These are phyloP conservation scores for Camellia japonica DNA, from an alignment of 148 eudicot species.

Conservation along the genomic window DNA sequence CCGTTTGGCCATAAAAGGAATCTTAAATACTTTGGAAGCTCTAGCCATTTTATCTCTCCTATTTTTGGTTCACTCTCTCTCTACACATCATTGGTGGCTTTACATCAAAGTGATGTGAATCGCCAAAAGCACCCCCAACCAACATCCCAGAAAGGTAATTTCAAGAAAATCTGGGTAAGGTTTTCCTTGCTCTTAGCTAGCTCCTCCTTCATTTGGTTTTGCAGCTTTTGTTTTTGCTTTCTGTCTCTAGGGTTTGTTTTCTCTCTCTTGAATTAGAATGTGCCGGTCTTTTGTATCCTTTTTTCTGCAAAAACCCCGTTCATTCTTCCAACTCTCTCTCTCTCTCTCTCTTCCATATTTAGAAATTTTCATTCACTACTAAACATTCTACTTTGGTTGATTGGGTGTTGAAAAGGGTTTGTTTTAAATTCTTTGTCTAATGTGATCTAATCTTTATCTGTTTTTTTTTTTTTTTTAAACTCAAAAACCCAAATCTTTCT, in stretches of 20 bases:
- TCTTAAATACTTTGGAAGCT: neutral
- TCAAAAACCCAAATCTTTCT: too few species aligned
- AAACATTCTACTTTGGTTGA: too few species aligned
- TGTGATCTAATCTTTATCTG: too few species aligned
- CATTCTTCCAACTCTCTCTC: neutral
- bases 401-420: neutral
- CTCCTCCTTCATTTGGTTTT: neutral
- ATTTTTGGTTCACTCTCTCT: neutral
- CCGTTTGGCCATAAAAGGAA: constrained; percentile 16
- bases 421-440: too few species aligned
- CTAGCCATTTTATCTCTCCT: neutral
- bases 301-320: neutral
- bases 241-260: constrained; percentile 11
- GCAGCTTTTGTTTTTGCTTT: neutral
- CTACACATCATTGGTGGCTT: constrained; percentile 18
- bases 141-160: neutral
- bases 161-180: neutral
- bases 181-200: neutral
- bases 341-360: neutral
- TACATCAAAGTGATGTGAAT: constrained; percentile 2
- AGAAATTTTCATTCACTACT: neutral
- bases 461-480: too few species aligned
- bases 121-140: neutral
- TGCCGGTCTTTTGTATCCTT: neutral
- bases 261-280: neutral